These are phyloP conservation scores for Zostera marina DNA, from an alignment of 116 monocot genomes.

Conservation along the genomic window DNA sequence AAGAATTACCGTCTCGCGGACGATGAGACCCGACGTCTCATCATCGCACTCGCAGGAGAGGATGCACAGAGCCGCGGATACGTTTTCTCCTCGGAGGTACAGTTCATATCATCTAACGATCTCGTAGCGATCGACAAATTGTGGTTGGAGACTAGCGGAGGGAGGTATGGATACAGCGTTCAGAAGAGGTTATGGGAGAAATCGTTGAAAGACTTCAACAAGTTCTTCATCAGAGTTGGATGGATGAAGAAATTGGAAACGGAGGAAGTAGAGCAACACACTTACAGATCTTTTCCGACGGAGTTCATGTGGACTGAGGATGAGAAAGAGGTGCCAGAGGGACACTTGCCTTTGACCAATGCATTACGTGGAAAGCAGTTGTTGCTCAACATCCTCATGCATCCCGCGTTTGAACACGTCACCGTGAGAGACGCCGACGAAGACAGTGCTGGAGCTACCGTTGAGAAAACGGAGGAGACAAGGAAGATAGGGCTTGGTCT, in stretches of 20 bases:
- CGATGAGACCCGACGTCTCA: slow-evolving; percentile 77
- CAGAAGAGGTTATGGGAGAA: slow-evolving; percentile 79
- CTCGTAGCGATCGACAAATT: slow-evolving; percentile 63
- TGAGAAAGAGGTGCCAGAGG: slow-evolving; percentile 41
- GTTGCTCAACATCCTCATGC: slow-evolving; percentile 39
- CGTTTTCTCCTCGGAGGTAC: slow-evolving; percentile 95
- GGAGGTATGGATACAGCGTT: slow-evolving; percentile 70
- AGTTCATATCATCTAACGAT: slow-evolving; percentile 51
- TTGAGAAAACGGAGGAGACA: slow-evolving; percentile 2
- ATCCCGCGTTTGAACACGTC: slow-evolving; percentile 56
- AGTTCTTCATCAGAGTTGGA: slow-evolving; percentile 66
- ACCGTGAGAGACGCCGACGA: slow-evolving; percentile 6
- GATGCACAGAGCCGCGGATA: slow-evolving; percentile 68
- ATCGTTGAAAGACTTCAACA: slow-evolving; percentile 51
- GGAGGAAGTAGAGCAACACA: slow-evolving; percentile 64
- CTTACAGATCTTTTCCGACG: slow-evolving; percentile 56
- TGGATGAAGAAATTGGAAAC: slow-evolving; percentile 93
- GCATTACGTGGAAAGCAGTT: slow-evolving; percentile 90
- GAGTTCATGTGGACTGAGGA: slow-evolving; percentile 82
- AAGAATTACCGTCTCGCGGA: slow-evolving; percentile 65
- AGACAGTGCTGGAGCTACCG: background rate
- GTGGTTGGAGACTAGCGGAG: slow-evolving; percentile 55
- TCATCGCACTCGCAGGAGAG: slow-evolving; percentile 79
- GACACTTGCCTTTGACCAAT: slow-evolving; percentile 85
- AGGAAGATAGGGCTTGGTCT: slow-evolving; percentile 11